Evolutionary conservation across 495 filamentous ascomycete species (phyloP).

Genomic region (Penicillium odoratum): DNA sequence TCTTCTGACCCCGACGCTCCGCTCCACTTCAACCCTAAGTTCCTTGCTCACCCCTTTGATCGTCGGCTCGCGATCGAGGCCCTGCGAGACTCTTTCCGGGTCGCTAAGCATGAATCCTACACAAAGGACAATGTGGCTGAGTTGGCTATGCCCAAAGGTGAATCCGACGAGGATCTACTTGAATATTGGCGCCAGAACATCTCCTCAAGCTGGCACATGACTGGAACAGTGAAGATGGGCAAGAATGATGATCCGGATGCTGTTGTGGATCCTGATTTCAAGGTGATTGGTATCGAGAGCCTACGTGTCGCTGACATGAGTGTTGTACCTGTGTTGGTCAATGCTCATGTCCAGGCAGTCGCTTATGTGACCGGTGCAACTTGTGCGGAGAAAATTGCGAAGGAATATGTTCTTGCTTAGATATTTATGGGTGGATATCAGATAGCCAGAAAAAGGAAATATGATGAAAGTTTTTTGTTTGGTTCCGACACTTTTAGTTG

Average conservation of each 20-base stretch:
- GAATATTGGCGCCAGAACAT: slow-evolving; percentile 44
- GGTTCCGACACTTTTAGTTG: too few species aligned
- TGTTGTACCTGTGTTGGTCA: slow-evolving; percentile 52
- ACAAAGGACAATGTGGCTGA: slow-evolving; percentile 26
- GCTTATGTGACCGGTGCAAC: slow-evolving; percentile 30
- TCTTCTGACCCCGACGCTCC: slow-evolving; percentile 51
- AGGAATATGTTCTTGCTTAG: slow-evolving; percentile 14
- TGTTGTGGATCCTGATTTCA: slow-evolving; percentile 54
- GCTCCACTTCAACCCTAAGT: slow-evolving; percentile 54
- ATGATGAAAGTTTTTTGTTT: too few species aligned
- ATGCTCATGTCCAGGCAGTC: slow-evolving; percentile 27
- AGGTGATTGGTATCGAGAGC: slow-evolving; percentile 50
- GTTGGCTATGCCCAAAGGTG: slow-evolving; percentile 42
- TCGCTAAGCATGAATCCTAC: slow-evolving; percentile 25
- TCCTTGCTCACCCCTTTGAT: slow-evolving; percentile 56
- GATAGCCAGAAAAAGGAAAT: too few species aligned
- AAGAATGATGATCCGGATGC: slow-evolving; percentile 23
- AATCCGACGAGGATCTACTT: slow-evolving; percentile 56
- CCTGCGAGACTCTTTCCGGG: slow-evolving; percentile 43
- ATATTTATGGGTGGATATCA: too few species aligned
- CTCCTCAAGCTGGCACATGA: slow-evolving; percentile 46
- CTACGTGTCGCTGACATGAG: slow-evolving; percentile 61
- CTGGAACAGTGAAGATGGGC: slow-evolving; percentile 61
- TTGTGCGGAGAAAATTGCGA: slow-evolving; percentile 27
- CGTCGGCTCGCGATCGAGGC: slow-evolving; percentile 53